Conservation (phyloP, 2,329 filamentous ascomycete species). For the Microcyclosporella mali region DNA sequence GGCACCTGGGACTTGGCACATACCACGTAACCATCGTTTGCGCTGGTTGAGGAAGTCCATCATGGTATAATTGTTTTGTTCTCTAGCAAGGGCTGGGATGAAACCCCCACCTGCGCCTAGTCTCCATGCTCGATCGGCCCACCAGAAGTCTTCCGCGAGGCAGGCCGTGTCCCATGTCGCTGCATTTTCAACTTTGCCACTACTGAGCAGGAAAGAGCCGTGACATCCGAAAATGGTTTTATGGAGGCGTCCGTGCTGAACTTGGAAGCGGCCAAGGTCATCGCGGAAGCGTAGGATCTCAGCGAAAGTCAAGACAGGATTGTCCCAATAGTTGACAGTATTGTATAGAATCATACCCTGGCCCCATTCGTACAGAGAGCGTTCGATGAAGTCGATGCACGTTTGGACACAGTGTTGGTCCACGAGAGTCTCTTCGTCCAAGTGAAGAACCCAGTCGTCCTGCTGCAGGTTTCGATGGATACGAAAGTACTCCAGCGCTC, state of each 20-base stretch:
- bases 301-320: constrained; percentile 4
- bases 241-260: constrained; percentile 1
- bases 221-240: constrained; percentile 6
- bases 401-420: constrained; percentile 2
- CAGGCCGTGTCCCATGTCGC: constrained; percentile 6
- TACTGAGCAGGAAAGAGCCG: constrained; percentile 1
- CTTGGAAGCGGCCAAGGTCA: constrained; percentile 4
- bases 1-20: not conserved
- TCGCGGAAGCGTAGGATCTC: constrained; percentile 7
- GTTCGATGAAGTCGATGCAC: constrained; percentile 6
- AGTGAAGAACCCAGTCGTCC: constrained; percentile 3
- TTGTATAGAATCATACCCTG: constrained; percentile 8
- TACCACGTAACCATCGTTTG: constrained; percentile 1
- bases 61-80: constrained; percentile 1
- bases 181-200: constrained; percentile 1
- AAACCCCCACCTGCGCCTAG: not conserved
- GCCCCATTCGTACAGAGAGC: constrained; percentile 1
- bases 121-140: not conserved
- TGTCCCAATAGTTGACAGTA: constrained; percentile 5
- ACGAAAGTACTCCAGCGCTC: constrained; percentile 6
- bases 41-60: constrained; percentile 5
- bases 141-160: constrained; percentile 7
- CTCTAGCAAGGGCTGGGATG: constrained; percentile 3
- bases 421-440: constrained; percentile 6
- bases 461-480: not conserved